Evolutionary conservation across 2,329 filamentous ascomycete genomes (phyloP).

Genomic region (Lachnellula cervina): DNA sequence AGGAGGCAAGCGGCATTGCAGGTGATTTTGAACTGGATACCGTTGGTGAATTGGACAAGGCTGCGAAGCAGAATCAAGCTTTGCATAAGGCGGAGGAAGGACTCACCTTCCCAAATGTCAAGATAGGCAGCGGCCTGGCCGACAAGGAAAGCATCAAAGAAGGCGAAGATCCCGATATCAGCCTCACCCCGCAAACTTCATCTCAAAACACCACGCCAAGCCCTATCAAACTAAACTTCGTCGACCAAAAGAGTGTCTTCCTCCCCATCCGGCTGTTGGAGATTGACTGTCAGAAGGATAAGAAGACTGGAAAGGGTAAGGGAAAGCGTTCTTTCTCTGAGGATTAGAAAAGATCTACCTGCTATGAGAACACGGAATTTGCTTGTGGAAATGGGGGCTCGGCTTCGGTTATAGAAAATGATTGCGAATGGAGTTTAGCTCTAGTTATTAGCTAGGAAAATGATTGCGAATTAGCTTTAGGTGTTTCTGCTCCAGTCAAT

Average conservation of each 20-base stretch:
- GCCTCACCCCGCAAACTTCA: too few species aligned
- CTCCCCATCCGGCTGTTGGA: neutral
- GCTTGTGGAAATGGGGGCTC: too few species aligned
- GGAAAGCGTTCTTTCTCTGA: neutral
- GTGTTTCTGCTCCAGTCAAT: too few species aligned
- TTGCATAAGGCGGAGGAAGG: neutral
- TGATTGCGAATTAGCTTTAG: too few species aligned
- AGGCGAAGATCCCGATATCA: neutral
- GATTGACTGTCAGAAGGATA: neutral
- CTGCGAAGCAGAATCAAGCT: neutral
- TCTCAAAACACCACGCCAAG: too few species aligned
- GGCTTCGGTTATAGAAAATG: too few species aligned
- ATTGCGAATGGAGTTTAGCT: too few species aligned
- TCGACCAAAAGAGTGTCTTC: neutral
- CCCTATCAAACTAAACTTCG: neutral
- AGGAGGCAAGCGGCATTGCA: conserved; percentile 6
- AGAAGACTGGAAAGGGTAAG: neutral
- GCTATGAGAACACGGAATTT: too few species aligned
- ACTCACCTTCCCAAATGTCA: neutral
- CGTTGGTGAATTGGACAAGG: conserved; percentile 1
- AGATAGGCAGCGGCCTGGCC: neutral
- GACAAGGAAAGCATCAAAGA: neutral
- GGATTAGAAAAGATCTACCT: too few species aligned
- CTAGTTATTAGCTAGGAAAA: too few species aligned
- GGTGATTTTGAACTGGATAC: conserved; percentile 5